A percentile compares a stretch with the other conserved stretches of the same genome.
These are phyloP conservation scores for Xylariales sp. DNA, from an alignment of 2,329 filamentous ascomycete species.

Conservation along the genomic window DNA sequence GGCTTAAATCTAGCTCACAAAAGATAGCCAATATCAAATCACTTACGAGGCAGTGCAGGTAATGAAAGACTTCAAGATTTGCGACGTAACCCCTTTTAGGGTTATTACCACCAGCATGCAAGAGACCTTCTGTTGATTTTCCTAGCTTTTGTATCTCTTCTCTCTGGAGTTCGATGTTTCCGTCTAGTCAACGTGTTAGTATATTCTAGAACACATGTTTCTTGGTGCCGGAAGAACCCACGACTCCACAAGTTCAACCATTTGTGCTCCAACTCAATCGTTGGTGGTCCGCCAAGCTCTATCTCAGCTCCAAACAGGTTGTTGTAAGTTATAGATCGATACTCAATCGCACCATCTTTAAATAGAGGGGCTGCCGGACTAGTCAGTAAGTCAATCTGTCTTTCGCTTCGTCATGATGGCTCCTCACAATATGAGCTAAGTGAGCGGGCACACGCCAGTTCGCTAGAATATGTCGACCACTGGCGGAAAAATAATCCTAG, in stretches of 20 bases:
- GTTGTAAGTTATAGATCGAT: slow-evolving; percentile 22
- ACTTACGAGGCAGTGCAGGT: slow-evolving; percentile 27
- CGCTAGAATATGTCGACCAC: too few relatives aligned
- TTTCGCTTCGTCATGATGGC: too few relatives aligned
- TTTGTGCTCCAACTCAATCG: slow-evolving; percentile 19
- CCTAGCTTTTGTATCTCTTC: not conserved
- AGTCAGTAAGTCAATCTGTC: too few relatives aligned
- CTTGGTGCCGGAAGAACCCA: not conserved
- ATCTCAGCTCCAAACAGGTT: slow-evolving; percentile 24
- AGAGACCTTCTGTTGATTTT: slow-evolving; percentile 1
- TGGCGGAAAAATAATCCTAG: too few relatives aligned
- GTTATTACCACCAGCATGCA: not conserved
- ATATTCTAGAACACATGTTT: too few relatives aligned
- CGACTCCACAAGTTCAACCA: slow-evolving; percentile 24
- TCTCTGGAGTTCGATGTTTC: too few relatives aligned
- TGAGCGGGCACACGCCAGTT: too few relatives aligned
- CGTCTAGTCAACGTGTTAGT: too few relatives aligned
- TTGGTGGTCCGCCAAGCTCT: slow-evolving; percentile 13
- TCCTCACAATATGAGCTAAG: too few relatives aligned
- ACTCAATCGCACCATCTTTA: slow-evolving; percentile 5
- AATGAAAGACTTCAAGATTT: slow-evolving; percentile 24
- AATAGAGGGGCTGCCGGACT: too few relatives aligned
- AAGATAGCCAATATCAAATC: not conserved
- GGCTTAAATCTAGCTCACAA: too few relatives aligned
- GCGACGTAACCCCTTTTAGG: slow-evolving; percentile 7